A percentile compares a stretch with the other conserved stretches of the same genome.
Conservation (phyloP, 306 rosid species). For the Inga laurina region DNA sequence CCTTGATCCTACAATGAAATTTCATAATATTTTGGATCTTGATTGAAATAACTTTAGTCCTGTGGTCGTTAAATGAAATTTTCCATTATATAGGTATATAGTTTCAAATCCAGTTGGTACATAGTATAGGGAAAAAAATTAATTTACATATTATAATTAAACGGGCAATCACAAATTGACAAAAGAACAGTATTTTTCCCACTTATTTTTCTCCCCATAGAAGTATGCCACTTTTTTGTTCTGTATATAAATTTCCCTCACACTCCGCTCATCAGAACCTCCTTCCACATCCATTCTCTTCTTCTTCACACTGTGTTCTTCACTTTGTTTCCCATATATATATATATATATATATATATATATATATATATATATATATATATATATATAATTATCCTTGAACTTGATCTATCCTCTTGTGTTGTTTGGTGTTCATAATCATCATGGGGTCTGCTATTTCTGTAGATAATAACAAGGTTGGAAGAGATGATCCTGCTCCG, state of each 20-base stretch:
- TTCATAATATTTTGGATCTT: too few relatives aligned
- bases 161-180: neutral
- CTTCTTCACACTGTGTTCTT: conserved; percentile 22
- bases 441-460: conserved; percentile 72
- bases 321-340: neutral
- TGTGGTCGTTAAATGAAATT: too few relatives aligned
- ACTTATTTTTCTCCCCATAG: too few relatives aligned
- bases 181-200: too few relatives aligned
- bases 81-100: too few relatives aligned
- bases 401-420: neutral
- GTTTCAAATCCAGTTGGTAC: too few relatives aligned
- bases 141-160: neutral
- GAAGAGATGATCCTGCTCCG: neutral
- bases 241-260: neutral
- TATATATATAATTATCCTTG: neutral
- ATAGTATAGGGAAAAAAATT: too few relatives aligned
- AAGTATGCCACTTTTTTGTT: neutral
- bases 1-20: too few relatives aligned
- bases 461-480: neutral
- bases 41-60: too few relatives aligned
- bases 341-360: neutral
- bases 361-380: neutral
- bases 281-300: neutral
- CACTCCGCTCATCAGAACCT: neutral
- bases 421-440: neutral